These are phyloP conservation scores for Eragrostis nindensis DNA, from an alignment of 176 grass and related monocot species.

Conservation along the genomic window DNA sequence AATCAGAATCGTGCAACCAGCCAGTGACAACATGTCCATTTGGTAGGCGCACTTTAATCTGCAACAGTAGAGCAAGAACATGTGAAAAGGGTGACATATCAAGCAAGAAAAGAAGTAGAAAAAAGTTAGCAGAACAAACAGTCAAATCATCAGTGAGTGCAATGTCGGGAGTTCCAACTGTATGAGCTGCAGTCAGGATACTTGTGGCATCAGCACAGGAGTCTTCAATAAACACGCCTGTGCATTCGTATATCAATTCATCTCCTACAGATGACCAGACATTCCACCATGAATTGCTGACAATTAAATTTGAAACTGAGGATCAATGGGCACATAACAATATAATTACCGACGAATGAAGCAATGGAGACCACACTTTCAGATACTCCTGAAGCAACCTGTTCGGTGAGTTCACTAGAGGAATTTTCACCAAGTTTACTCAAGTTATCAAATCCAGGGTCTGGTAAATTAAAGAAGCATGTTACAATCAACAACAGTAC, in stretches of 20 bases:
- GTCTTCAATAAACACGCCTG: slow-evolving; percentile 7
- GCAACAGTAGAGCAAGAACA: neutral
- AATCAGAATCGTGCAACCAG: neutral
- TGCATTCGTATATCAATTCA: slow-evolving; percentile 8
- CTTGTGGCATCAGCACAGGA: neutral
- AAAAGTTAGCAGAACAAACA: neutral
- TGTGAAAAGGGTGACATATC: neutral
- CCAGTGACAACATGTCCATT: slow-evolving; percentile 12
- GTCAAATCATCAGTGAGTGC: neutral
- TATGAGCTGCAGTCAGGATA: neutral
- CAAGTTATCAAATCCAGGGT: slow-evolving; percentile 1
- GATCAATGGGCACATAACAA: neutral
- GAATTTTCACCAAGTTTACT: slow-evolving; percentile 3
- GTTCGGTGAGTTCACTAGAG: neutral
- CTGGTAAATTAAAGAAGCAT: slow-evolving; percentile 4
- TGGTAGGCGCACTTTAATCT: slow-evolving; percentile 33
- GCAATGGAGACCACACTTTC: slow-evolving; percentile 19
- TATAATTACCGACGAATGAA: slow-evolving; percentile 3
- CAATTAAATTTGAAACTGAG: neutral
- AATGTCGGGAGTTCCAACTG: neutral
- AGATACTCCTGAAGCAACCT: neutral
- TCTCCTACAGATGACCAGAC: slow-evolving; percentile 7
- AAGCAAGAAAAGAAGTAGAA: slow-evolving; percentile 5
- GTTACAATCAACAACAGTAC: neutral
- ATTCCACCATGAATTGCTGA: slow-evolving; percentile 1